These are phyloP conservation scores for Xerocomellus chrysenteron DNA, from an alignment of 768 basidiomycete species.

Conservation along the genomic window DNA sequence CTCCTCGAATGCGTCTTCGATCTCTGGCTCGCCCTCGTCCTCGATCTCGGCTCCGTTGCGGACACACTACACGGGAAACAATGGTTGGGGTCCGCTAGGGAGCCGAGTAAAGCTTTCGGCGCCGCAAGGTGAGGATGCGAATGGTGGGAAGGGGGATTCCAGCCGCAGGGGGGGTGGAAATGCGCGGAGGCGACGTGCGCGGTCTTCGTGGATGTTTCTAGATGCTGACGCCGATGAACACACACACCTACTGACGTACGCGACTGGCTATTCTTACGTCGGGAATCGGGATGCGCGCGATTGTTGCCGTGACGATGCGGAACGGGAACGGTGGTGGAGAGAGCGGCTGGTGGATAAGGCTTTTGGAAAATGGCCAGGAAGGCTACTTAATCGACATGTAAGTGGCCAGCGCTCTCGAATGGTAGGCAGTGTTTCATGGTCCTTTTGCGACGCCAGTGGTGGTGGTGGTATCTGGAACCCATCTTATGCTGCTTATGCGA, in stretches of 20 bases:
- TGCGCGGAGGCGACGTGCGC: conserved; percentile 1
- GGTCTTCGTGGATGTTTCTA: conserved; percentile 7
- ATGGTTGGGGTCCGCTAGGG: conserved; percentile 63
- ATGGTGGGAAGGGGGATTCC: neutral
- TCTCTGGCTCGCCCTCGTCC: conserved; percentile 68
- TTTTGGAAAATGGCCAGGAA: conserved; percentile 68
- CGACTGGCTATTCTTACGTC: conserved; percentile 19
- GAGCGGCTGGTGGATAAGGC: conserved; percentile 47
- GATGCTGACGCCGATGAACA: conserved; percentile 33
- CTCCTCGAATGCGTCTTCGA: conserved; percentile 36
- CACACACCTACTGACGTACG: conserved; percentile 38
- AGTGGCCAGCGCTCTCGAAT: conserved; percentile 24
- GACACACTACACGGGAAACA: conserved; percentile 49
- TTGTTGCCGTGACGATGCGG: conserved; percentile 17
- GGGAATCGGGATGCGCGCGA: conserved; percentile 24
- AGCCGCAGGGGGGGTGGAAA: neutral
- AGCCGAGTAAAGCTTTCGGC: conserved; percentile 45
- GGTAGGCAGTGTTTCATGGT: neutral
- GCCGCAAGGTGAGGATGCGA: conserved; percentile 6
- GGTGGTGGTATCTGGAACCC: conserved; percentile 76
- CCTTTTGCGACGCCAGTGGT: conserved; percentile 55
- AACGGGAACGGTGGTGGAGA: conserved; percentile 39
- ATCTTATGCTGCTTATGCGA: conserved; percentile 61
- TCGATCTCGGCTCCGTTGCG: conserved; percentile 82
- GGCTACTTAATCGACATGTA: conserved; percentile 70